phyloP scores from a whole-genome alignment of 1,284 basidiomycete genomes.

The Cerrena zonata region DNA sequence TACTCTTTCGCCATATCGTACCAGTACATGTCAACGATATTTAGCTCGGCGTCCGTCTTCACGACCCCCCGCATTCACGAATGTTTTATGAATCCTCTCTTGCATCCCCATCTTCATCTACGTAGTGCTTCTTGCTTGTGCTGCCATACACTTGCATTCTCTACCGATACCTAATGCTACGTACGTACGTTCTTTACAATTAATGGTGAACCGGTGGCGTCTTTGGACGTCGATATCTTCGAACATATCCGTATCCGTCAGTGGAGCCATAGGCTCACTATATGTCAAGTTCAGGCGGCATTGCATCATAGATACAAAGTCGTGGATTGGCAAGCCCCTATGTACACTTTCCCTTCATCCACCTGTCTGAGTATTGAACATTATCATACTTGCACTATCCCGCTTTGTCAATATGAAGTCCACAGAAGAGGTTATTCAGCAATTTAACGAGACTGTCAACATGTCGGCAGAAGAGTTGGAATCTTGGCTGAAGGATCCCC shows the following conservation, averaged over 20 bases:
- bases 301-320: too few relatives aligned
- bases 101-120: background rate
- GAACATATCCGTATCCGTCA: too few relatives aligned
- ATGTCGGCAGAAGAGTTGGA: conserved; percentile 32
- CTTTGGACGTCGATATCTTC: too few relatives aligned
- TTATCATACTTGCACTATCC: too few relatives aligned
- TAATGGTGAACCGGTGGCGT: too few relatives aligned
- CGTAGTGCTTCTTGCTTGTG: background rate
- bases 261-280: too few relatives aligned
- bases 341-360: too few relatives aligned
- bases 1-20: background rate
- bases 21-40: background rate
- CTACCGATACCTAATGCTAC: background rate
- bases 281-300: too few relatives aligned
- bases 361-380: too few relatives aligned
- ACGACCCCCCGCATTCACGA: background rate
- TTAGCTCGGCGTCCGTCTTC: background rate
- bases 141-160: background rate
- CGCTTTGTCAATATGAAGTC: too few relatives aligned
- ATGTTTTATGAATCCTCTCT: background rate
- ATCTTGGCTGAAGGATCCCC: conserved; percentile 28
- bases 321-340: too few relatives aligned
- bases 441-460: conserved; percentile 29
- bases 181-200: too few relatives aligned
- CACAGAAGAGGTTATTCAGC: conserved; percentile 23